Evolutionary conservation across 768 basidiomycete genomes (phyloP).

Genomic region (Lyophyllum decastes): DNA sequence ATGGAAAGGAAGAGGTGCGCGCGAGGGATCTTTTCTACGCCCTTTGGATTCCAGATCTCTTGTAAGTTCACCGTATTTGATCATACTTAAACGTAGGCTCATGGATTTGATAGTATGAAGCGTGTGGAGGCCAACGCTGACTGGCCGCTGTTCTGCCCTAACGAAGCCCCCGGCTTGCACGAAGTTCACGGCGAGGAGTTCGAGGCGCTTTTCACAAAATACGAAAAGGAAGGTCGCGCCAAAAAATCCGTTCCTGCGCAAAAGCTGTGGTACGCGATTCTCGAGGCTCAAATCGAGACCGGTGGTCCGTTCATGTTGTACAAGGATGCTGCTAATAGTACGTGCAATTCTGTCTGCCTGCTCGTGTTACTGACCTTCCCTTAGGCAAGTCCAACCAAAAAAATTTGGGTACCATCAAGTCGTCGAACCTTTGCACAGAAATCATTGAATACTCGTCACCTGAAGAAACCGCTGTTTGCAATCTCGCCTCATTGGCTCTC

Average conservation of each 20-base stretch:
- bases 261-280: constrained; percentile 97
- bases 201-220: constrained; percentile 79
- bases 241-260: constrained; percentile 88
- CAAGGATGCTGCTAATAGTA: constrained; percentile 94
- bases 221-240: constrained; percentile 88
- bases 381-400: constrained; percentile 96
- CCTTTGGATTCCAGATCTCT: constrained; percentile 96
- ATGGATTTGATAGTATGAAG: constrained; percentile 74
- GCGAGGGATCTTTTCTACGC: constrained; percentile 98
- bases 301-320: constrained; percentile 99
- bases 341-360: constrained; percentile 19
- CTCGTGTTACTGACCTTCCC: background rate
- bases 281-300: constrained; percentile 97
- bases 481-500: constrained; percentile 94
- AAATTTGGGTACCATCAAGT: constrained; percentile 98
- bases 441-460: constrained; percentile 98
- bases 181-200: constrained; percentile 93
- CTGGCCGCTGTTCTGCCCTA: constrained; percentile 98
- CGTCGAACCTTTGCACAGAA: constrained; percentile 98
- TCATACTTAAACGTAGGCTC: background rate
- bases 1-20: constrained; percentile 96
- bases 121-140: constrained; percentile 87
- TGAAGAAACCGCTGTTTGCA: constrained; percentile 98
- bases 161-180: constrained; percentile 87
- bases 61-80: constrained; percentile 51